These are phyloP conservation scores for Xylariales sp. DNA, from an alignment of 2,329 filamentous ascomycete genomes.

Conservation along the genomic window DNA sequence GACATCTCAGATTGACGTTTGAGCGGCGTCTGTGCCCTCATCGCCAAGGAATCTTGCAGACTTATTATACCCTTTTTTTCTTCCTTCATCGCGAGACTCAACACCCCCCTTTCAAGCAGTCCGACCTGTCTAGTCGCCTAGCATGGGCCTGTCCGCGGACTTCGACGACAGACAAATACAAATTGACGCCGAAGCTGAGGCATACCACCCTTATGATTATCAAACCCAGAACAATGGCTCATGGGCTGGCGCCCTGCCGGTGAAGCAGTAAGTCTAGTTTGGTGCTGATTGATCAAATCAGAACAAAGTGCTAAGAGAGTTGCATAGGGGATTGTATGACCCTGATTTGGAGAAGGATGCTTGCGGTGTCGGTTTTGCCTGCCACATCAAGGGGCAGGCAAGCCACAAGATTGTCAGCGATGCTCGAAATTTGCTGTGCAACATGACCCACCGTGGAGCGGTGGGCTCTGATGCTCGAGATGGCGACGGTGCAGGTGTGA, in stretches of 20 bases:
- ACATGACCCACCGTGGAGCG: conserved; percentile 99
- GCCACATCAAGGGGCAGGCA: conserved; percentile 94
- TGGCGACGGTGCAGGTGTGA: conserved; percentile 96
- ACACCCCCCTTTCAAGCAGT: conserved; percentile 9
- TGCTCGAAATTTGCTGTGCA: conserved; percentile 94
- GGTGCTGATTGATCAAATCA: not conserved
- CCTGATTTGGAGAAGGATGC: conserved; percentile 97
- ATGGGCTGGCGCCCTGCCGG: conserved; percentile 90
- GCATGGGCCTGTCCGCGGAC: conserved; percentile 63
- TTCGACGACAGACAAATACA: conserved; percentile 66
- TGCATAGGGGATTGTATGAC: conserved; percentile 77
- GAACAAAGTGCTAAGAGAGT: conserved; percentile 10
- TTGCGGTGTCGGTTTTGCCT: conserved; percentile 98
- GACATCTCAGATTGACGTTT: conserved; percentile 4
- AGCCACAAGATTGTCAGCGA: conserved; percentile 99
- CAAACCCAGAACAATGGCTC: conserved; percentile 79
- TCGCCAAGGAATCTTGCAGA: conserved; percentile 6
- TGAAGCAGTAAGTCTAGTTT: conserved; percentile 70
- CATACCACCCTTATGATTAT: conserved; percentile 75
- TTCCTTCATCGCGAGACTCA: conserved; percentile 6
- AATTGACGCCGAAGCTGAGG: conserved; percentile 54
- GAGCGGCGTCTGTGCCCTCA: conserved; percentile 9
- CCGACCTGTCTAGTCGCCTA: conserved; percentile 47
- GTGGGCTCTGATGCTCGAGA: conserved; percentile 97
- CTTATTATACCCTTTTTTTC: too few relatives aligned